These are phyloP conservation scores for Diaporthe aspalathi DNA, from an alignment of 2,329 filamentous ascomycete species.

Conservation along the genomic window DNA sequence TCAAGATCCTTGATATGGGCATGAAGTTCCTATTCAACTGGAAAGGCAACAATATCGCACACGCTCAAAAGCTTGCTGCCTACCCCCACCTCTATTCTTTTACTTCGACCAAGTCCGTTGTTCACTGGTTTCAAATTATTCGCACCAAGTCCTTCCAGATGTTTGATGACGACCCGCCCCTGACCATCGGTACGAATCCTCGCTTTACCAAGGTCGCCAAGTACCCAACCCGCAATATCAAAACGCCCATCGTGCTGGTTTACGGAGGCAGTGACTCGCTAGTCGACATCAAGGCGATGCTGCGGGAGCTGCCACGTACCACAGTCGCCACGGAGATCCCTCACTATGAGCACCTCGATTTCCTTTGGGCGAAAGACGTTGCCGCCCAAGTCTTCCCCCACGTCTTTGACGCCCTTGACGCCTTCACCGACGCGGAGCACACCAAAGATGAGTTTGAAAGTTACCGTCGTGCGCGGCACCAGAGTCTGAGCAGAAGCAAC, in stretches of 20 bases:
- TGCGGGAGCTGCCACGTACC: conserved; percentile 84
- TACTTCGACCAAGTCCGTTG: conserved; percentile 95
- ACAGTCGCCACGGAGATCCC: conserved; percentile 88
- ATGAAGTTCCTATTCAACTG: conserved; percentile 90
- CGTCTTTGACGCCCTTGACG: conserved; percentile 88
- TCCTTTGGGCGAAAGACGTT: conserved; percentile 92
- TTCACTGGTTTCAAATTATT: conserved; percentile 99
- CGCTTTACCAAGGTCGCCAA: conserved; percentile 97
- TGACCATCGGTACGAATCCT: conserved; percentile 72
- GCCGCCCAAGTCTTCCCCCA: conserved; percentile 87
- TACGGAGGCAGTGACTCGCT: conserved; percentile 95
- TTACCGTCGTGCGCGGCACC: conserved; percentile 64
- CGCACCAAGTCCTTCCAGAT: conserved; percentile 96
- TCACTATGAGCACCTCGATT: conserved; percentile 97
- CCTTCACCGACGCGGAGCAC: conserved; percentile 70
- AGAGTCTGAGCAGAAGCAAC: conserved; percentile 55
- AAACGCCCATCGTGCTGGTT: conserved; percentile 91
- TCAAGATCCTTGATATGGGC: conserved; percentile 84
- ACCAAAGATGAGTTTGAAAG: conserved; percentile 70
- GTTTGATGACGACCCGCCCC: conserved; percentile 94
- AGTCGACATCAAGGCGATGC: conserved; percentile 93
- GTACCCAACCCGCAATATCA: conserved; percentile 97
- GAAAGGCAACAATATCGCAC: conserved; percentile 84
- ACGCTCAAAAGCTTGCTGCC: conserved; percentile 90
- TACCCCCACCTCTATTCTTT: conserved; percentile 98